Evolutionary conservation across 208 protist genomes (phyloP), one percentile per base, ranked within the genome.

Genomic region (Leishmania tarentolae): DNA sequence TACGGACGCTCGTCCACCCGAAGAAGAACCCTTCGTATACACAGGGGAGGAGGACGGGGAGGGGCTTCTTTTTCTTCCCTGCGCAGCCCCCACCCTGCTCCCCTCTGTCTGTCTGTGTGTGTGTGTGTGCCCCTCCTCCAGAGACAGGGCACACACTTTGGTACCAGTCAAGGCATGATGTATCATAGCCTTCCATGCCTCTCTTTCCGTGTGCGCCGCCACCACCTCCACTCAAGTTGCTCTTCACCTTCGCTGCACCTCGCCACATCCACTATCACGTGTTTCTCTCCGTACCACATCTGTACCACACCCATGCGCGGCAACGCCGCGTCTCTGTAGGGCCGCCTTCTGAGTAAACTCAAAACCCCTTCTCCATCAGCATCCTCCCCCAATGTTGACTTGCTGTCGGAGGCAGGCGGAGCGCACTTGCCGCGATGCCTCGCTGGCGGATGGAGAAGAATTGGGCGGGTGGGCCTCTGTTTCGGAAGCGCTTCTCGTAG

Each of bases 391-490:
- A 21, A 84, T 84, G 81, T 57, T 75, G 53, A 56, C 75, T 8
- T 65, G 75, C 47, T 80, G 65, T 37, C 42, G n/a, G 0, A 56
- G 71, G 5, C 56, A 80, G 15, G 35, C 42, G 2, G 53, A 68
- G 35, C 28, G 31, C 81, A 50, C 53, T 71, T n/a, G 44, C 13
- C 40, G 66, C 37, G 81, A 71, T 28, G 69, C 53, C 50, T 52
- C 59, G 57, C 17, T 53, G 42, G 56, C 8, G 68, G 1, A 3
- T 19, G 37, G 52, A 24, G 78, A 73, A 28, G 87, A 91, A 80
- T 40, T 91, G 53, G 35, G 81, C 28, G 87, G 87, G 19, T 91
- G 87, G 87, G 81, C 82, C 9, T 47, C 50, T 8, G 80, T 91
- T 40, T 81, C 85, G 1, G 84, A 87, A 53, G 68, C 71, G 47